phyloP scores from a whole-genome alignment of 1,139 yeast genomes.

The Tardiomyces blankii region DNA sequence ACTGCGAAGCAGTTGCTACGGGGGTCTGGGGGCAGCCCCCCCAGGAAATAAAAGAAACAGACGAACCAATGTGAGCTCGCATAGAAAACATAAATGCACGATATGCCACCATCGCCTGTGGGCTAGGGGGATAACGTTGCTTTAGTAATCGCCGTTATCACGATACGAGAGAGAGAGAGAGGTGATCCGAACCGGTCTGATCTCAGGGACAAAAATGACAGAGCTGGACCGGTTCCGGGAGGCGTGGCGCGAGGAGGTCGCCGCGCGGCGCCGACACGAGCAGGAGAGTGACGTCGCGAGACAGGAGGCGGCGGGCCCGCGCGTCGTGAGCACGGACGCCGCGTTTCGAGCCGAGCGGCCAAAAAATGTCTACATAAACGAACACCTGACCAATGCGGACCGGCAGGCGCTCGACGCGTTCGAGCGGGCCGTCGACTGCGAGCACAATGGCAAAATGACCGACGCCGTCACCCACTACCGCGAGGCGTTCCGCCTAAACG shows the following conservation, averaged over 20 bases:
- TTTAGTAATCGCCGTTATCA: too few relatives aligned
- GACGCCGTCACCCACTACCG: slow-evolving; percentile 73
- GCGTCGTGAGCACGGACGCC: slow-evolving; percentile 1
- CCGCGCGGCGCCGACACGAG: slow-evolving; percentile 2
- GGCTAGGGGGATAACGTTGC: too few relatives aligned
- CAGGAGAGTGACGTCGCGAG: background rate
- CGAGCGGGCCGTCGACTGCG: slow-evolving; percentile 63
- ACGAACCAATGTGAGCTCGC: too few relatives aligned
- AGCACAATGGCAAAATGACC: slow-evolving; percentile 60
- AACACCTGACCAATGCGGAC: background rate
- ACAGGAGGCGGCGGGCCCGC: background rate
- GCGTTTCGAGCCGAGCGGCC: background rate
- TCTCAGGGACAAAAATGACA: too few relatives aligned
- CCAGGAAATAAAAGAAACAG: too few relatives aligned
- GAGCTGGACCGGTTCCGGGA: slow-evolving; percentile 11
- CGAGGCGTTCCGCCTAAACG: slow-evolving; percentile 47
- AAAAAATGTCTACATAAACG: background rate
- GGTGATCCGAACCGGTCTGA: too few relatives aligned
- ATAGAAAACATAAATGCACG: too few relatives aligned
- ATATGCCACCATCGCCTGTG: too few relatives aligned
- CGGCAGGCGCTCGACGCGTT: slow-evolving; percentile 47
- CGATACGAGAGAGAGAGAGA: too few relatives aligned
- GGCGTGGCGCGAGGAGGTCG: slow-evolving; percentile 10
- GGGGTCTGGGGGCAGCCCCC: too few relatives aligned
- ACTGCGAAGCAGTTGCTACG: too few relatives aligned